Evolutionary conservation across 129 eudicot genomes (phyloP).

Genomic region (Lactuca sativa): DNA sequence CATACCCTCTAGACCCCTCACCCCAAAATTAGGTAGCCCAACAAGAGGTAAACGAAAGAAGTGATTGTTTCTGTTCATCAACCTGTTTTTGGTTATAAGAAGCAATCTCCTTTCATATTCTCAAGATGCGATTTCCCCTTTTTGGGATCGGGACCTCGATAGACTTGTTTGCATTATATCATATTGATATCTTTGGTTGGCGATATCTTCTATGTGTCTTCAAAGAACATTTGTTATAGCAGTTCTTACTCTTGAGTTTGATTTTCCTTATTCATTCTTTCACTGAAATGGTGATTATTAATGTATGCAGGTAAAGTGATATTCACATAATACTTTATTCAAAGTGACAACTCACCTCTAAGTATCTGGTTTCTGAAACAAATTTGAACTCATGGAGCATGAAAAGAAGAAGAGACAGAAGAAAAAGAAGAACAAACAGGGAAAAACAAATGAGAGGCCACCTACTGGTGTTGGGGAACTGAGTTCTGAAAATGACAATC

Average conservation of each 20-base stretch:
- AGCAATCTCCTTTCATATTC: background rate
- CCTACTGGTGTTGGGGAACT: conserved; percentile 39
- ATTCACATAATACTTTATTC: conserved; percentile 1
- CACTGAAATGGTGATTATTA: background rate
- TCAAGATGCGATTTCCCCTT: background rate
- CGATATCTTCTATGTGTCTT: conserved; percentile 4
- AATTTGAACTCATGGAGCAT: conserved; percentile 50
- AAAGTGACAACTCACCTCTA: conserved; percentile 14
- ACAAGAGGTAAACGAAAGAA: background rate
- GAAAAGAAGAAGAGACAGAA: conserved; percentile 67
- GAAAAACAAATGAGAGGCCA: conserved; percentile 29
- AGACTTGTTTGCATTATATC: background rate
- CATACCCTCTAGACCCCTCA: no score
- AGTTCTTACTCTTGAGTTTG: conserved; percentile 3
- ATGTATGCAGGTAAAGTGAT: conserved; percentile 30
- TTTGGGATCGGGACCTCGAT: background rate
- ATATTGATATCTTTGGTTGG: background rate
- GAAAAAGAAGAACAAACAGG: conserved; percentile 81
- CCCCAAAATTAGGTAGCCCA: no score
- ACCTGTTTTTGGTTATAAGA: conserved; percentile 1
- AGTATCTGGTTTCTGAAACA: conserved; percentile 11
- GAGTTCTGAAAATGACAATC: conserved; percentile 31
- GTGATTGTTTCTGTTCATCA: background rate
- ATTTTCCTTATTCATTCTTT: background rate
- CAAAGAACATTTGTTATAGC: background rate